Conservation (phyloP, 2,329 filamentous ascomycete species). For the Alternaria atra region DNA sequence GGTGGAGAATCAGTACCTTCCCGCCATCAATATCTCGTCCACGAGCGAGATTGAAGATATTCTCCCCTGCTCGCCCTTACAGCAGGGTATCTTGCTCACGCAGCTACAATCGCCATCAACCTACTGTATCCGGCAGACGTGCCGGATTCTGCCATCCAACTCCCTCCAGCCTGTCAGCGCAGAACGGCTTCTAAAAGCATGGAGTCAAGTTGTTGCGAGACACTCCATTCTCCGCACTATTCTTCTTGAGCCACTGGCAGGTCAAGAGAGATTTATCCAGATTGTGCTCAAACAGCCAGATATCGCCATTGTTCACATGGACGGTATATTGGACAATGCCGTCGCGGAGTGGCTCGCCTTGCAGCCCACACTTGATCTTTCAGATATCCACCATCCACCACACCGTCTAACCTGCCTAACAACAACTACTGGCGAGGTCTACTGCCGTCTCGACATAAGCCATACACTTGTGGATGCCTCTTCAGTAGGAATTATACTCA, state of each 20-base stretch:
- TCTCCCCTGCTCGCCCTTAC: background rate
- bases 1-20: no score
- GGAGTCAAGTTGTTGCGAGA: conserved; percentile 21
- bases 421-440: conserved; percentile 30
- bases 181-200: conserved; percentile 1
- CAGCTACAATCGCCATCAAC: background rate
- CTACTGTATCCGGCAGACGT: no score
- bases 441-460: conserved; percentile 57
- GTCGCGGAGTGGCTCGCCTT: no score
- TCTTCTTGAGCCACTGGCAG: conserved; percentile 12
- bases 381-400: no score
- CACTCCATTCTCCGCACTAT: conserved; percentile 25
- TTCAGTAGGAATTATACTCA: conserved; percentile 56
- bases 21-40: no score
- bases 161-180: no score
- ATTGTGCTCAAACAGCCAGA: conserved; percentile 14
- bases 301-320: no score
- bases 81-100: background rate
- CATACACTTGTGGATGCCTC: conserved; percentile 59
- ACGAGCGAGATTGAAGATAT: no score
- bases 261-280: conserved; percentile 6
- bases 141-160: no score
- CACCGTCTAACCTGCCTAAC: no score
- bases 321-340: no score
- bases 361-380: no score